Conservation (phyloP, 139 green algal species). For the Micractinium conductrix region DNA sequence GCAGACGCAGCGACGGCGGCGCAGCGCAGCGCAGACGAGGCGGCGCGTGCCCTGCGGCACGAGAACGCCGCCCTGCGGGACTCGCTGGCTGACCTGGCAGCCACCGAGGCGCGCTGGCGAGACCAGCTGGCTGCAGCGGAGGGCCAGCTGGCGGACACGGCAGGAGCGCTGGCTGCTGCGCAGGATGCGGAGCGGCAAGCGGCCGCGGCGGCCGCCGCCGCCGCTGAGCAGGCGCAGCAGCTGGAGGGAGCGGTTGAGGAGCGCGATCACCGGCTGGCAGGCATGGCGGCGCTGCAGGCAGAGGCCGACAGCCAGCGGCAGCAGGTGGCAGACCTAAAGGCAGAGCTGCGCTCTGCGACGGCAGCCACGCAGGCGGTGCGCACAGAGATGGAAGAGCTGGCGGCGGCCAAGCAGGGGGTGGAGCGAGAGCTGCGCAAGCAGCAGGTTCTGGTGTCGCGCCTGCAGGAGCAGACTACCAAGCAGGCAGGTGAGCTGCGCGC, state of each 20-base stretch:
- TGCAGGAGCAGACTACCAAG: background rate
- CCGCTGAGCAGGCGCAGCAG: background rate
- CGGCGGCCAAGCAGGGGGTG: background rate
- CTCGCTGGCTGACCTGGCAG: slow-evolving; percentile 11
- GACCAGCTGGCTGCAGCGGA: background rate
- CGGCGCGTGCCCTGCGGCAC: background rate
- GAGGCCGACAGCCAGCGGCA: background rate
- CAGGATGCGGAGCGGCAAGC: background rate
- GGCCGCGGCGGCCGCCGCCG: too few relatives aligned
- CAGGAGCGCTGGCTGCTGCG: background rate
- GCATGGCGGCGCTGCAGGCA: background rate
- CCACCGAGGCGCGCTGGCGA: background rate
- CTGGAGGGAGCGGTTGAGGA: background rate
- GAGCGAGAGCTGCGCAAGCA: background rate
- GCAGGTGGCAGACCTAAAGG: background rate
- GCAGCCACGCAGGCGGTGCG: background rate
- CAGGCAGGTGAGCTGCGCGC: background rate
- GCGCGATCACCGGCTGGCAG: slow-evolving; percentile 5
- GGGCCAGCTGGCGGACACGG: background rate
- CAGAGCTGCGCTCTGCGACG: background rate
- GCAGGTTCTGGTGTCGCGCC: background rate
- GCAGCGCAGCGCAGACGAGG: background rate
- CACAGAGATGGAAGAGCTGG: background rate
- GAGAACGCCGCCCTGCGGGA: slow-evolving; percentile 10
- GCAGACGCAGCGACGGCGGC: background rate